Conservation (phyloP, 768 basidiomycete genomes). For the Gautieria morchelliformis region DNA sequence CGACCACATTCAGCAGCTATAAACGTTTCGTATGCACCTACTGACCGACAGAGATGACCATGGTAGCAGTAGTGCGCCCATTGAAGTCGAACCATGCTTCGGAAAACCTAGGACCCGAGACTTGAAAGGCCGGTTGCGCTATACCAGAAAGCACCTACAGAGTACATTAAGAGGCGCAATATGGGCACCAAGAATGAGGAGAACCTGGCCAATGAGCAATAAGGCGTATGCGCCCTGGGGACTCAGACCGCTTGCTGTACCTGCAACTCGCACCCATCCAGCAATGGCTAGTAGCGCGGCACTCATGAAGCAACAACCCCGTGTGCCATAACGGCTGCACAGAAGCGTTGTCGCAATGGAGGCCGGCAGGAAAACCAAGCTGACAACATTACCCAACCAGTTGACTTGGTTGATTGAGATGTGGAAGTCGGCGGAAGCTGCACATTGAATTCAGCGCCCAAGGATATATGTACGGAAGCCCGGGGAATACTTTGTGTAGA, state of each 20-base stretch:
- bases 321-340: constrained; percentile 49
- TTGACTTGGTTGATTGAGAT: constrained; percentile 65
- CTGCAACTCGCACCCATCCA: constrained; percentile 72
- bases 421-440: constrained; percentile 55
- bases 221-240: constrained; percentile 49
- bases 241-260: constrained; percentile 47
- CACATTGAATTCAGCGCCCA: not conserved
- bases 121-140: constrained; percentile 65
- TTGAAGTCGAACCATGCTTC: constrained; percentile 76
- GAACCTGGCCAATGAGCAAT: constrained; percentile 62
- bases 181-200: not conserved
- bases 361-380: constrained; percentile 51
- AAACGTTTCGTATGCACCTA: not conserved
- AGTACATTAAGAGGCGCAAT: not conserved
- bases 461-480: not conserved
- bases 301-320: constrained; percentile 52
- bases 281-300: constrained; percentile 44
- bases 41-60: constrained; percentile 40
- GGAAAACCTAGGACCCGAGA: constrained; percentile 72
- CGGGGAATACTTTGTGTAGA: constrained; percentile 45
- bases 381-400: constrained; percentile 69
- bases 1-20: not conserved
- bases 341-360: constrained; percentile 52
- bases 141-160: constrained; percentile 50
- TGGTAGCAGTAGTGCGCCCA: constrained; percentile 72